These are phyloP conservation scores for Pseudogymnoascus sp. DNA, from an alignment of 2,329 filamentous ascomycete species.

Conservation along the genomic window DNA sequence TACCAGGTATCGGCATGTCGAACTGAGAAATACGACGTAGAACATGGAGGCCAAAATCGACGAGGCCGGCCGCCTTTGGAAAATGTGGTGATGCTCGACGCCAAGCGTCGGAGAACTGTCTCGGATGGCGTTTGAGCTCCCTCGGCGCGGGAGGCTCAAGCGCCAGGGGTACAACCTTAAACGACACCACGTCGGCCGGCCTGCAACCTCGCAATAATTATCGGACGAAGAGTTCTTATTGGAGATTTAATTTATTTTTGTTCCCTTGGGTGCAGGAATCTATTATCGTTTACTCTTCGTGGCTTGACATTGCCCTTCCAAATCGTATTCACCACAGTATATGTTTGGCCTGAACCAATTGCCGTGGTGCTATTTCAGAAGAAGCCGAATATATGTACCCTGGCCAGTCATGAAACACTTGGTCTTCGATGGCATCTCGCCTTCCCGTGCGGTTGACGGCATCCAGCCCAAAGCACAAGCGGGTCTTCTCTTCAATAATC, in stretches of 20 bases:
- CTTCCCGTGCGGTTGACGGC: background rate
- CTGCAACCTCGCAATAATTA: background rate
- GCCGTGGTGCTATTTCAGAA: background rate
- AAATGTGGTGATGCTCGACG: constrained; percentile 6
- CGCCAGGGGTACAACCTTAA: constrained; percentile 6
- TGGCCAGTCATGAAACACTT: background rate
- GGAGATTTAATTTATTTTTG: background rate
- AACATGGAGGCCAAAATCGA: background rate
- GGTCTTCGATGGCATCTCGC: background rate
- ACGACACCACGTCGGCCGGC: background rate
- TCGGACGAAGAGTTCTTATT: background rate
- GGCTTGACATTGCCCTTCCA: background rate
- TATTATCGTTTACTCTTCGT: background rate
- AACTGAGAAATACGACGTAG: background rate
- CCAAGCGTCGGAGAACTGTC: constrained; percentile 41
- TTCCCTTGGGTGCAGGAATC: background rate
- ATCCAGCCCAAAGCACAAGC: background rate
- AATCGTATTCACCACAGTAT: background rate
- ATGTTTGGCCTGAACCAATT: background rate
- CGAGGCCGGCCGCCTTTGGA: background rate
- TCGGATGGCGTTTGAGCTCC: constrained; percentile 39
- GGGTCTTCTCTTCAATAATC: background rate
- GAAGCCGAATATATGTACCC: background rate
- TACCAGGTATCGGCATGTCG: constrained; percentile 4
- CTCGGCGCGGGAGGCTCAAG: background rate